Conservation (phyloP, 768 basidiomycete species). For the Russula brevipes region DNA sequence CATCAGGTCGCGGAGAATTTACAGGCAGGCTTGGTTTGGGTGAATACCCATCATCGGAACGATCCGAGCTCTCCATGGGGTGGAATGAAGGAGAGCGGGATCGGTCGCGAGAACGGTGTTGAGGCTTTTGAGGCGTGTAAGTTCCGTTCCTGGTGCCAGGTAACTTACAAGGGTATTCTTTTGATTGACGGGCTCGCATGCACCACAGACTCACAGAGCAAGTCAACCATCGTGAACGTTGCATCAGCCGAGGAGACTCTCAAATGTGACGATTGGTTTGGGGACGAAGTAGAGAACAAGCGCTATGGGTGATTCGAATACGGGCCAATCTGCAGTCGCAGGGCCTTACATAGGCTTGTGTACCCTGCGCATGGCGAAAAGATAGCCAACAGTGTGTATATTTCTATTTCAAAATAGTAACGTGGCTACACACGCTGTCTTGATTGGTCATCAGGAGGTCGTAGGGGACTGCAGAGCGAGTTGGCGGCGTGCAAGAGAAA, state of each 20-base stretch:
- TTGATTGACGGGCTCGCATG: background rate
- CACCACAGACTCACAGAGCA: constrained; percentile 71
- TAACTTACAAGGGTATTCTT: background rate
- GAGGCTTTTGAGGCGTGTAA: constrained; percentile 76
- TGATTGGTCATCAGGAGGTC: background rate
- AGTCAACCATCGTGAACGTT: constrained; percentile 74
- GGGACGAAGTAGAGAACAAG: constrained; percentile 45
- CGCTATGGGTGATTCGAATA: constrained; percentile 54
- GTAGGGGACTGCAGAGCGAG: no score
- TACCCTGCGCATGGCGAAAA: background rate
- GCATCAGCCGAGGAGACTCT: constrained; percentile 56
- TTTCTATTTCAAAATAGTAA: background rate
- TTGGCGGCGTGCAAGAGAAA: no score
- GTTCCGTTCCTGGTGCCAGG: constrained; percentile 32
- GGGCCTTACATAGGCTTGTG: background rate
- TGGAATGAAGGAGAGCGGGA: constrained; percentile 86
- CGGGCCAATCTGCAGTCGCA: no score
- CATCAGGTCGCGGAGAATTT: constrained; percentile 68
- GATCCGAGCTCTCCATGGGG: constrained; percentile 91
- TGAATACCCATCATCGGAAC: constrained; percentile 86
- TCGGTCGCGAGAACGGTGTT: constrained; percentile 80
- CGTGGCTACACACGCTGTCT: background rate
- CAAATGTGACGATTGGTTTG: constrained; percentile 72
- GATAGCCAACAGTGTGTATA: background rate
- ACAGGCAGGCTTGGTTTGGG: constrained; percentile 77